Conservation (phyloP, 805 yeast genomes). For the Metschnikowia proteae region DNA sequence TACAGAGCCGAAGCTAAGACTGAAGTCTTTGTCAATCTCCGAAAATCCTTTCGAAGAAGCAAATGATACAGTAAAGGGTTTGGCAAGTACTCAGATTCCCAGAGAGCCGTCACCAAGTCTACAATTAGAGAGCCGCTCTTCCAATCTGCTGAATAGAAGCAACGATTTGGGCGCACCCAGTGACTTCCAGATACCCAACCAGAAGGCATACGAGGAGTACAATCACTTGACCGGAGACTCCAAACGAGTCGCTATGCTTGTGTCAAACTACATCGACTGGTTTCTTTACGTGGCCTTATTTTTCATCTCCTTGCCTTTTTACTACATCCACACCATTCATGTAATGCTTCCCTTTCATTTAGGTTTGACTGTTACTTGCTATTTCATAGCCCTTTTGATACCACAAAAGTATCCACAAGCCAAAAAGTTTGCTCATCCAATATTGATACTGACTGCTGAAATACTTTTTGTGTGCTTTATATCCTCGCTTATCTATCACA, state of each 20-base stretch:
- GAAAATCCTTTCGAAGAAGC: conserved; percentile 8
- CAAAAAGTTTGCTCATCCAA: conserved; percentile 64
- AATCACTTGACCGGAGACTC: conserved; percentile 15
- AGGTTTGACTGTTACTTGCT: conserved; percentile 55
- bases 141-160: neutral
- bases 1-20: conserved; percentile 3
- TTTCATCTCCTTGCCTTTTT: conserved; percentile 56
- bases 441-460: conserved; percentile 59
- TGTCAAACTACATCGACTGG: conserved; percentile 53
- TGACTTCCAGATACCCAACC: neutral
- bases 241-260: conserved; percentile 30
- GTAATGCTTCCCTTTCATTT: conserved; percentile 62
- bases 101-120: conserved; percentile 1
- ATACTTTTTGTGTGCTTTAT: conserved; percentile 62
- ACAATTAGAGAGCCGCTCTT: neutral
- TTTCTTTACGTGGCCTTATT: conserved; percentile 45
- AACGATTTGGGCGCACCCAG: neutral
- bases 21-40: conserved; percentile 3
- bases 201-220: conserved; percentile 3
- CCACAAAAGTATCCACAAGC: conserved; percentile 43
- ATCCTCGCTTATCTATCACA: conserved; percentile 48
- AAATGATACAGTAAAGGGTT: neutral
- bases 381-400: conserved; percentile 46
- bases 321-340: conserved; percentile 46
- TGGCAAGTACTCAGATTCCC: neutral